phyloP scores from a whole-genome alignment of 805 yeast species.

The Allodekkera sacchari region DNA sequence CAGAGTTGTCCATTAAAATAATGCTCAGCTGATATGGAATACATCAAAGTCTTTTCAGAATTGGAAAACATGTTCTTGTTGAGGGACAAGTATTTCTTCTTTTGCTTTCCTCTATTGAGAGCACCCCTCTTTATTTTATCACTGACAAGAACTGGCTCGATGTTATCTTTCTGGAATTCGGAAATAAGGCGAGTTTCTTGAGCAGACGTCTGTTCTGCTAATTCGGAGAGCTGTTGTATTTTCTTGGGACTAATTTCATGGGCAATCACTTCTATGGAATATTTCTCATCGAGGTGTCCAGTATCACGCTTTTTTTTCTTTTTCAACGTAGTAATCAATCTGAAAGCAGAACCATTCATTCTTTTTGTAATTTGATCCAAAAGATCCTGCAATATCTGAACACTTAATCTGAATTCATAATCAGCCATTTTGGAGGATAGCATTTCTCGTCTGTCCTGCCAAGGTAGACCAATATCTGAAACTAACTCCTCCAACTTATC shows the following conservation, averaged over 20 bases:
- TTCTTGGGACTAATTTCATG: slow-evolving; percentile 12
- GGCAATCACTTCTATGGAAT: slow-evolving; percentile 8
- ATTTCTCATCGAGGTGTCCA: slow-evolving; percentile 1
- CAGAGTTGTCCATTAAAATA: slow-evolving; percentile 25
- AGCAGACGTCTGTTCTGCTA: slow-evolving; percentile 15
- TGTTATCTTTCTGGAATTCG: slow-evolving; percentile 6
- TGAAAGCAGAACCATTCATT: slow-evolving; percentile 26
- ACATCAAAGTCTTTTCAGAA: slow-evolving; percentile 25
- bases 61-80: slow-evolving; percentile 11
- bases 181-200: slow-evolving; percentile 3
- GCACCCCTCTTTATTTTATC: slow-evolving; percentile 16
- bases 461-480: slow-evolving; percentile 20
- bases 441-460: slow-evolving; percentile 25
- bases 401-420: slow-evolving; percentile 54
- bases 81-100: slow-evolving; percentile 9
- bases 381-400: slow-evolving; percentile 41
- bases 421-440: slow-evolving; percentile 50
- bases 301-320: slow-evolving; percentile 7
- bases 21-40: slow-evolving; percentile 29
- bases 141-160: slow-evolving; percentile 11
- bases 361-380: slow-evolving; percentile 29
- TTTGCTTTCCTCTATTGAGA: slow-evolving; percentile 8
- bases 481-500: slow-evolving; percentile 14
- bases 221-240: slow-evolving; percentile 13
- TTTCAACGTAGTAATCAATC: slow-evolving; percentile 23